Conservation (phyloP, 2,329 filamentous ascomycete species). For the Penicillium crustosum region DNA sequence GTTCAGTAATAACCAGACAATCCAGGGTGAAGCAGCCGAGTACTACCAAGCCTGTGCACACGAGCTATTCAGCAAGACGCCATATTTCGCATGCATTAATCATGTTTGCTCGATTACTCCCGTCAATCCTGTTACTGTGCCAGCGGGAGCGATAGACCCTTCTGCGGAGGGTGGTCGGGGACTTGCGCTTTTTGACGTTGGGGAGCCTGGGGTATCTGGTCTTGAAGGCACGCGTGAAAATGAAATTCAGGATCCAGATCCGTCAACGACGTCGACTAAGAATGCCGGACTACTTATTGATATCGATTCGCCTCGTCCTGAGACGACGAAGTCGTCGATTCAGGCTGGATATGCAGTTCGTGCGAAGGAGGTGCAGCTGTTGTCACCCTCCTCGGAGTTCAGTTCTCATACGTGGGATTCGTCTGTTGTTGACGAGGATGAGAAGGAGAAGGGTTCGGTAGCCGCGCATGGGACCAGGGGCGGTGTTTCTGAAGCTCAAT, state of each 20-base stretch:
- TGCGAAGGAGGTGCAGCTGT: conserved; percentile 1
- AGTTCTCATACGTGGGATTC: conserved; percentile 19
- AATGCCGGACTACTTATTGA: conserved; percentile 19
- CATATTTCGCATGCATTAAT: conserved; percentile 47
- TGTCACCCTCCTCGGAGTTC: conserved; percentile 9
- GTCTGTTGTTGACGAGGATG: conserved; percentile 10
- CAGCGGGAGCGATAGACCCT: conserved; percentile 5
- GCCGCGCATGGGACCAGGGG: background rate
- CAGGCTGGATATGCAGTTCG: background rate
- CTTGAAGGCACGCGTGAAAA: background rate
- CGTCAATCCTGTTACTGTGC: conserved; percentile 17
- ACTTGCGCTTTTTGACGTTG: conserved; percentile 21
- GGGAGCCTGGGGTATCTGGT: background rate
- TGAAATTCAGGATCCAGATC: background rate
- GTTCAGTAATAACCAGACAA: conserved; percentile 23
- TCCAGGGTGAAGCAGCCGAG: conserved; percentile 41
- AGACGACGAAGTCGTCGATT: background rate
- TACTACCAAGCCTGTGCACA: conserved; percentile 49
- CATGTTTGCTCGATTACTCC: conserved; percentile 44
- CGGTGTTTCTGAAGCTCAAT: background rate
- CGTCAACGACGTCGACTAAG: conserved; percentile 1
- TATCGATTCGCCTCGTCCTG: conserved; percentile 17
- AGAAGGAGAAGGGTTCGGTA: conserved; percentile 15
- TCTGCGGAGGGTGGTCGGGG: conserved; percentile 14
- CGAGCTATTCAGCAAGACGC: conserved; percentile 42